Evolutionary conservation across 257 asterid species (phyloP).

Genomic region (Apocynum venetum): DNA sequence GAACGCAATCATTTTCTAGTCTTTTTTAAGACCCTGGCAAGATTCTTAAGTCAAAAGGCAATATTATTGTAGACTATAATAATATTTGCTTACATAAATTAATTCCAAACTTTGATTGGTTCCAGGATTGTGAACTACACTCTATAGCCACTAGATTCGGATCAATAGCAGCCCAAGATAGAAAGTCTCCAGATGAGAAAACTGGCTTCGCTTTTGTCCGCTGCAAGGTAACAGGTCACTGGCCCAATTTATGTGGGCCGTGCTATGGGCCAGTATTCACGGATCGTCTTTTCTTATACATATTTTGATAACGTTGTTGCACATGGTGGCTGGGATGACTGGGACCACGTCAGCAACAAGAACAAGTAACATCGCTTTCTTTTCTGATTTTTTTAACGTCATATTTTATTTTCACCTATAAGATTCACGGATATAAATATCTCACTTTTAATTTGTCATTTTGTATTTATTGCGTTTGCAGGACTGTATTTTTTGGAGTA

Average conservation of each 20-base stretch:
- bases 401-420: neutral
- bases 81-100: neutral
- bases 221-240: constrained; percentile 65
- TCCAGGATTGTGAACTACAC: constrained; percentile 73
- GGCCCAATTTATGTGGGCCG: constrained; percentile 88
- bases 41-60: neutral
- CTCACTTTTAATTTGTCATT: neutral
- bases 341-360: constrained; percentile 79
- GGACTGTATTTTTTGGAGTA: constrained; percentile 42
- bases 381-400: no score
- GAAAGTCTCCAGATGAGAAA: constrained; percentile 52
- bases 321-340: constrained; percentile 97
- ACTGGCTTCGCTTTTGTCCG: constrained; percentile 72
- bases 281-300: constrained; percentile 69
- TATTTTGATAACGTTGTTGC: constrained; percentile 69
- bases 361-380: constrained; percentile 40
- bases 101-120: neutral
- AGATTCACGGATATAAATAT: neutral
- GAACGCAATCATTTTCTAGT: neutral
- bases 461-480: neutral
- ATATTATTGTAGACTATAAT: no score
- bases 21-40: no score
- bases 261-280: constrained; percentile 85
- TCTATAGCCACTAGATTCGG: constrained; percentile 79
- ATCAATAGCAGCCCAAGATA: constrained; percentile 78